phyloP scores from a whole-genome alignment of 2,329 filamentous ascomycete species.

The Sordariomycetes sp. region DNA sequence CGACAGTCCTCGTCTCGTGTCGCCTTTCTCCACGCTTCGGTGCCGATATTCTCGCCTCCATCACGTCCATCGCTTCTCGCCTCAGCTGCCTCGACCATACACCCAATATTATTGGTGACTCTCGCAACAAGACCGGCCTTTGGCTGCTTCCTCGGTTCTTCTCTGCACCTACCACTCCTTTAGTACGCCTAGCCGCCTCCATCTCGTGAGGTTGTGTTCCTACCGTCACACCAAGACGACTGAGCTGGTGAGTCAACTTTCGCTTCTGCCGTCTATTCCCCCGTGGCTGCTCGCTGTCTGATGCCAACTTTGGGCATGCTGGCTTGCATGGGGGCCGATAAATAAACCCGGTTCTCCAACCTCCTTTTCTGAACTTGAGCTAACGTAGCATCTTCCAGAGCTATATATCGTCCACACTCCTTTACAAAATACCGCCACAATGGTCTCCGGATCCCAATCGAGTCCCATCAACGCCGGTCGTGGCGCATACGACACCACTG shows the following conservation, averaged over 20 bases:
- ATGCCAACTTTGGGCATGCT: no score
- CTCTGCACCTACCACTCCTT: slow-evolving; percentile 5
- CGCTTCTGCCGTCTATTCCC: not conserved
- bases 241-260: slow-evolving; percentile 22
- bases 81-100: slow-evolving; percentile 18
- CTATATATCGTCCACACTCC: not conserved
- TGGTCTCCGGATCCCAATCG: slow-evolving; percentile 25
- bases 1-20: slow-evolving; percentile 22
- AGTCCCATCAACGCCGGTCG: slow-evolving; percentile 36
- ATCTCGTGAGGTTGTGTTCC: slow-evolving; percentile 6
- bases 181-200: slow-evolving; percentile 8
- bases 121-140: slow-evolving; percentile 20
- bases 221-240: slow-evolving; percentile 18
- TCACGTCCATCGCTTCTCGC: slow-evolving; percentile 5
- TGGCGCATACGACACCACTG: slow-evolving; percentile 43
- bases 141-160: slow-evolving; percentile 16
- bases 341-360: not conserved
- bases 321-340: no score
- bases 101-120: slow-evolving; percentile 24
- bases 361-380: no score
- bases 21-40: slow-evolving; percentile 20
- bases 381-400: not conserved
- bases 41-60: slow-evolving; percentile 20
- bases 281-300: not conserved
- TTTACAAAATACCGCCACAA: slow-evolving; percentile 14